These are phyloP conservation scores for Deuterostichococcus epilithicus DNA, from an alignment of 139 green algal genomes.

Conservation along the genomic window DNA sequence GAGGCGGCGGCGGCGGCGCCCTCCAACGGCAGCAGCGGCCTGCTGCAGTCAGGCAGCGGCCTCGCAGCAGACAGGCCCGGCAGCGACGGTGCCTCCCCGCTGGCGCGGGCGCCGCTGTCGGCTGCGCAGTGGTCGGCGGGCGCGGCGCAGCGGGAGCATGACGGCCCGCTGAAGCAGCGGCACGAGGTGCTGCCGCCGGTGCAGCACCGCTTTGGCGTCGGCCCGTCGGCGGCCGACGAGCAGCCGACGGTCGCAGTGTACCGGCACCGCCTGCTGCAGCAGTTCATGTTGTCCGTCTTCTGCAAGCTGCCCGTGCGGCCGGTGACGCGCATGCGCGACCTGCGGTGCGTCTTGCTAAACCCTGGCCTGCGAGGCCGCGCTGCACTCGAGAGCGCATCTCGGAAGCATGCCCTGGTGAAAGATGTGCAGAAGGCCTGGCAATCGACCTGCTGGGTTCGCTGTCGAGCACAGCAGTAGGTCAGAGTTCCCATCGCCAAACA, in stretches of 20 bases:
- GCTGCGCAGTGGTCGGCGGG: neutral
- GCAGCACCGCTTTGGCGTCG: constrained; percentile 71
- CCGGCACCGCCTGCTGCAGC: constrained; percentile 90
- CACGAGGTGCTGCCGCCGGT: constrained; percentile 86
- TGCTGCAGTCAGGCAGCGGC: neutral
- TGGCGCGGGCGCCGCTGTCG: constrained; percentile 9
- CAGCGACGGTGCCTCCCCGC: constrained; percentile 5
- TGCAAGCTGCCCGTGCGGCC: constrained; percentile 89
- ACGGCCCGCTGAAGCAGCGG: constrained; percentile 40
- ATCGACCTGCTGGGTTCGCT: too few relatives aligned
- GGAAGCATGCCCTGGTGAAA: too few relatives aligned
- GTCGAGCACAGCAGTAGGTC: too few relatives aligned
- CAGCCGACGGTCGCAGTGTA: constrained; percentile 72
- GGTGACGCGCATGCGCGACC: constrained; percentile 66
- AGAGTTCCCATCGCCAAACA: too few relatives aligned
- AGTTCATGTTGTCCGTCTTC: constrained; percentile 94
- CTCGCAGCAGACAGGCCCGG: neutral
- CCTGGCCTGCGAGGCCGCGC: too few relatives aligned
- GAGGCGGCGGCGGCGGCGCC: constrained; percentile 5
- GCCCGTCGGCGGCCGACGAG: constrained; percentile 23
- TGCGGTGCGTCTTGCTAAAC: constrained; percentile 37
- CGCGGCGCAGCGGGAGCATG: neutral
- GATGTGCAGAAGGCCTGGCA: too few relatives aligned
- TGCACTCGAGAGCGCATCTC: too few relatives aligned
- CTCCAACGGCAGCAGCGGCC: constrained; percentile 16